phyloP scores from a whole-genome alignment of 2,329 filamentous ascomycete species.

The Microsporum ferrugineum region DNA sequence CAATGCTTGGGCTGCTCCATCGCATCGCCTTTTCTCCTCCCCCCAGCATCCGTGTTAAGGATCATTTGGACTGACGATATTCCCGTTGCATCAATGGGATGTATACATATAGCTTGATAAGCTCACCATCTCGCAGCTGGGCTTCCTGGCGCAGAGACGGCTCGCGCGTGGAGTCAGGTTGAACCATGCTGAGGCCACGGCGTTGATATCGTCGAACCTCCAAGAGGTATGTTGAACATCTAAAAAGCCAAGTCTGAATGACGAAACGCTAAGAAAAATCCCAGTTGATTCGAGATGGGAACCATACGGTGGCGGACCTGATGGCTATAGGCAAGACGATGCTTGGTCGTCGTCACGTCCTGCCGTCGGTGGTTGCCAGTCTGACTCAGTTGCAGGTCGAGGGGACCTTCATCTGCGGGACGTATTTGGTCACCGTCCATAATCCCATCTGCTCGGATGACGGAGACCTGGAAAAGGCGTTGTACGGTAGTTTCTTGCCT shows the following conservation, averaged over 20 bases:
- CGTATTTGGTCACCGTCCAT: conserved; percentile 89
- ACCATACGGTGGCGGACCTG: conserved; percentile 81
- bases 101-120: conserved; percentile 64
- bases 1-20: conserved; percentile 16
- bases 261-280: background rate
- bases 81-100: background rate
- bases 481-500: conserved; percentile 87
- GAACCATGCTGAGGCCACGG: conserved; percentile 71
- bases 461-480: conserved; percentile 70
- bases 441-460: conserved; percentile 78
- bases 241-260: no score
- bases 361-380: conserved; percentile 67
- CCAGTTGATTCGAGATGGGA: conserved; percentile 86
- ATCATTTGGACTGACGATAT: no score
- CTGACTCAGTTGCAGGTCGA: conserved; percentile 83
- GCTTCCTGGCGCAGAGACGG: conserved; percentile 73
- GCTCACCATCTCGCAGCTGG: conserved; percentile 82
- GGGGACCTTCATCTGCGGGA: conserved; percentile 81
- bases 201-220: conserved; percentile 65
- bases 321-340: conserved; percentile 86
- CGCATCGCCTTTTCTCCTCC: background rate
- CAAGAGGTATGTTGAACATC: conserved; percentile 54
- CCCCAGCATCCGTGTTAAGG: no score
- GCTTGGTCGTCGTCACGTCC: conserved; percentile 84
- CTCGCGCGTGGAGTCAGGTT: conserved; percentile 78